Conservation (phyloP, 2,329 filamentous ascomycete species). For the Chaetomium sp. region DNA sequence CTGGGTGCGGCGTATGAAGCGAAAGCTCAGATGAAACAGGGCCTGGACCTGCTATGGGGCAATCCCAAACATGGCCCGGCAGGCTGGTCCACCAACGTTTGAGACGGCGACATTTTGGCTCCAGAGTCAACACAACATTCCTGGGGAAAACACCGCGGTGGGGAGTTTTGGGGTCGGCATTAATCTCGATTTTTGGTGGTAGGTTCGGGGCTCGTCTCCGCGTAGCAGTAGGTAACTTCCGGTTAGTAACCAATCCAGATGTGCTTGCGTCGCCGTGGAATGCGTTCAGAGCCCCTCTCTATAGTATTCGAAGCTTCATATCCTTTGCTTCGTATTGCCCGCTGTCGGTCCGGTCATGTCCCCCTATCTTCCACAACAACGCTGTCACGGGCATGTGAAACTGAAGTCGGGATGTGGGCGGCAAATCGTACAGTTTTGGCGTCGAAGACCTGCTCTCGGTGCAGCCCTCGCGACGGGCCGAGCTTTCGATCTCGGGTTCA, state of each 20-base stretch:
- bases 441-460: not conserved
- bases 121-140: slow-evolving; percentile 11
- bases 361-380: too few species aligned
- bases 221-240: slow-evolving; percentile 16
- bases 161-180: not conserved
- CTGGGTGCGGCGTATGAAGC: slow-evolving; percentile 3
- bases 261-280: slow-evolving; percentile 12
- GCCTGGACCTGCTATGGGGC: slow-evolving; percentile 25
- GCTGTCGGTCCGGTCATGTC: too few species aligned
- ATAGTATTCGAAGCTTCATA: too few species aligned
- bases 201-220: slow-evolving; percentile 2
- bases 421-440: not conserved
- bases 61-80: slow-evolving; percentile 28
- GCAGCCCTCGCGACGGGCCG: not conserved
- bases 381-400: too few species aligned
- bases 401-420: not conserved
- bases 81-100: slow-evolving; percentile 27
- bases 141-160: slow-evolving; percentile 5
- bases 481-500: not conserved
- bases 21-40: slow-evolving; percentile 32
- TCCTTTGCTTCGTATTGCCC: too few species aligned
- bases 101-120: slow-evolving; percentile 19
- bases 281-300: not conserved
- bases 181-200: slow-evolving; percentile 6
- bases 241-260: slow-evolving; percentile 10